Evolutionary conservation across 164 flowering plant genomes (phyloP), one percentile per base, ranked within the genome.

Genomic region (Saururus chinensis): DNA sequence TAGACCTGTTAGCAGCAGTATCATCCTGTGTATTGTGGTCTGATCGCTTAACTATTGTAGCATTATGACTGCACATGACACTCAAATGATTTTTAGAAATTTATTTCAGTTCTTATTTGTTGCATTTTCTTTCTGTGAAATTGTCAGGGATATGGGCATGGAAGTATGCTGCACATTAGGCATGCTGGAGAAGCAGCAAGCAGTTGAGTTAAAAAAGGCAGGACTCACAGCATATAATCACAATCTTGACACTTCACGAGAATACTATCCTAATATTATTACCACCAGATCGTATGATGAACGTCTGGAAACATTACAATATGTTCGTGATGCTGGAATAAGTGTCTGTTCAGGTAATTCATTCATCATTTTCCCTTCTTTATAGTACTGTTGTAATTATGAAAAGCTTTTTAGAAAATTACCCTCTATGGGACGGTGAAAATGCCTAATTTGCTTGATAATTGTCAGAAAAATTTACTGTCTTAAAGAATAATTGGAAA

Each of bases 101-200:
- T 30, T 30, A 2, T 30, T 2, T 30, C 37, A 30, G 0, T 62
- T 53, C 11, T 37, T 52, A 20, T 12, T 48, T 53, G 56, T 37
- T 21, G 23, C 23, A 17, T 19, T 5, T 23, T 37, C 19, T 24
- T 20, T 52, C 10, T 64, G 35, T 67, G 23, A 66, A 40, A 40
- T 57, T 63, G 19, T 19, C 79, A 92, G 98, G 79, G 84, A 63
- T 10, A 91, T 95, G 98, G 98, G 90, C n/a, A 87, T 95, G 98
- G 98, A 91, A 77, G 98, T 89, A 0, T 95, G 98, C 72, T 91
- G 99, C 81, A 95, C 98, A 16, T 74, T 95, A 76, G 99, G 99
- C 61, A 95, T 95, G 99, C 60, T 95, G 49, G 99, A 89, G 80
- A 86, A 89, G 76, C 96, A 91, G 74, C 99, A 95, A 75, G 99